Conservation (phyloP, 352 stramenopile genomes). For the Globisporangium paddicum region DNA sequence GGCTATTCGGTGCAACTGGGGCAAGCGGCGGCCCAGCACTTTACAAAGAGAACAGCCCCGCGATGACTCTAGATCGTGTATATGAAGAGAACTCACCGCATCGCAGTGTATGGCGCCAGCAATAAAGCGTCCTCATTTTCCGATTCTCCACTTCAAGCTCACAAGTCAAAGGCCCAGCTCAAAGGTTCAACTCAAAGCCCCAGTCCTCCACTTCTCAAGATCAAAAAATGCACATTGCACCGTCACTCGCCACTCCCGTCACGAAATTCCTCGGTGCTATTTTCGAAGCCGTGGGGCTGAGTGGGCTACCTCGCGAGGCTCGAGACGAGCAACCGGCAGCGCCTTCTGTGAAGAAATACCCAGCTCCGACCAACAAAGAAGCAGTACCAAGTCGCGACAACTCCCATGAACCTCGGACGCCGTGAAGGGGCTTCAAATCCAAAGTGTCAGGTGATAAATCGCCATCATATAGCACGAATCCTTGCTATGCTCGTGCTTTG, state of each 20-base stretch:
- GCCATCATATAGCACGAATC: not conserved
- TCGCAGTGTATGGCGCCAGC: not conserved
- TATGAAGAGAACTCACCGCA: not conserved
- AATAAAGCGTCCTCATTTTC: not conserved
- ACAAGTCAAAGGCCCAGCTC: not conserved
- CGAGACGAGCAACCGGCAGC: not conserved
- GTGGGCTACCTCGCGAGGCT: not conserved
- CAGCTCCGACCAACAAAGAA: no score
- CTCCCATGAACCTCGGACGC: not conserved
- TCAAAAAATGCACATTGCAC: constrained; percentile 9
- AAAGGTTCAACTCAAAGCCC: not conserved
- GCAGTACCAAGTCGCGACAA: no score
- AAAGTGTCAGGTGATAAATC: not conserved
- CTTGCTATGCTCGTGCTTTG: not conserved
- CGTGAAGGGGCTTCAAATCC: not conserved
- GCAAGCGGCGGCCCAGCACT: not conserved
- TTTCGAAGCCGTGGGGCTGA: not conserved
- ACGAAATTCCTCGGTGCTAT: not conserved
- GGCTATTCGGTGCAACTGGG: not conserved
- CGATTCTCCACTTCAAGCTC: not conserved
- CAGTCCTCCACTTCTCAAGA: not conserved
- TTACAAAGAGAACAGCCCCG: not conserved
- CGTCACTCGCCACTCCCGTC: constrained; percentile 2
- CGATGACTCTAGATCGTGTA: not conserved
- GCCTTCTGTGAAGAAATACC: not conserved